Evolutionary conservation across 345 rosid genomes (phyloP), one percentile per base, ranked within the genome.

Genomic region (Corchorus olitorius): DNA sequence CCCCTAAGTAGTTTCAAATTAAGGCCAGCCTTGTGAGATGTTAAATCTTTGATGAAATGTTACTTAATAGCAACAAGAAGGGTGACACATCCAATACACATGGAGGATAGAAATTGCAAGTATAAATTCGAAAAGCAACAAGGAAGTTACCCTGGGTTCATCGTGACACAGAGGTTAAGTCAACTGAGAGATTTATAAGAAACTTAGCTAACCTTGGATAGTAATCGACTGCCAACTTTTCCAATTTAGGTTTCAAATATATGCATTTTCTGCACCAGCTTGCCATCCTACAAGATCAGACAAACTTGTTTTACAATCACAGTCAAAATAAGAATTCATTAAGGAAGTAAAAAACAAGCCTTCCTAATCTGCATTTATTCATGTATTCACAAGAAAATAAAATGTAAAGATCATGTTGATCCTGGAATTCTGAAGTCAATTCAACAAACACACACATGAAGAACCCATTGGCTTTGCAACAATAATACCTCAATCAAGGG

Each of bases 251-350:
- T 78, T 86, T 91, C 80, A 96, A 80, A 80, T 90, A 93, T 59
- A 93, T 88, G 77, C 98, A 93, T 83, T 95, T 95, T 78, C 98
- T 90, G 86, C 99, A 95, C 98, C 98, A 95, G 83, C 83, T 87
- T 65, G 98, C 99, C 92, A 89, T 90, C 99, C 98, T 95, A 85
- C 87, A 88, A 65, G 73, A 73, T 76, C 82, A 82, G n/a, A 56
- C 22, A 73, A 70, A 72, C 56, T 46, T 71, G n/a, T 45, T 76
- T 78, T 79, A 77, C 73, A 69, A 60, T 33, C 58, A 27, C 20
- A 46, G 22, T 59, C 45, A 3, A 9, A 1, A 52, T 41, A 8
- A 50, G 59, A 56, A 48, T 20, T 50, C 27, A 8, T 16, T 4
- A 16, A 15, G 33, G 19, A 65, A 65, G 33, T 14, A 63, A 17